Evolutionary conservation across 148 eudicot genomes (phyloP).

Genomic region (Pharnaceum exiguum): DNA sequence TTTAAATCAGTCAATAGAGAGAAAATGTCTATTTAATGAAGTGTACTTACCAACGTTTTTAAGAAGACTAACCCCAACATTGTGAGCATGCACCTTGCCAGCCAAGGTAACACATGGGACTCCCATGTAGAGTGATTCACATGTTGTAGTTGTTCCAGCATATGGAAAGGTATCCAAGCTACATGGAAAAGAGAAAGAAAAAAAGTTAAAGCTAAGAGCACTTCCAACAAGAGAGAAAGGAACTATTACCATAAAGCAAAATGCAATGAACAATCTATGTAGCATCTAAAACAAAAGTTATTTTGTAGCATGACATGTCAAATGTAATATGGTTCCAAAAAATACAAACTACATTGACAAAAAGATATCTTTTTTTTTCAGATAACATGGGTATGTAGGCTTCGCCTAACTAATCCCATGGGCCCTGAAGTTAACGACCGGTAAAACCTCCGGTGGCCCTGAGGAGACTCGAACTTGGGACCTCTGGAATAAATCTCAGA

Average conservation of each 20-base stretch:
- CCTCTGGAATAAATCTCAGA: too few relatives aligned
- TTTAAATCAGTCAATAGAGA: neutral
- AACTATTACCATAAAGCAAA: neutral
- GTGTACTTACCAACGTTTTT: conserved; percentile 73
- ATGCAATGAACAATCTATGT: neutral
- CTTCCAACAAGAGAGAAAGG: neutral
- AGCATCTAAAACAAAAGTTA: too few relatives aligned
- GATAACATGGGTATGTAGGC: too few relatives aligned
- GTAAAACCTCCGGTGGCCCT: too few relatives aligned
- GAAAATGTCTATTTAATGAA: neutral
- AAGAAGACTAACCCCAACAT: conserved; percentile 97
- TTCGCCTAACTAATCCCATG: too few relatives aligned
- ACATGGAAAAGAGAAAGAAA: conserved; percentile 19
- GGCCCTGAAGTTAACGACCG: too few relatives aligned
- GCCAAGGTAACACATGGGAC: conserved; percentile 96
- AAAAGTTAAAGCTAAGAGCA: neutral
- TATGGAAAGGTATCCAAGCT: conserved; percentile 99
- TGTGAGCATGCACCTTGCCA: conserved; percentile 95
- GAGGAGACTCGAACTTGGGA: too few relatives aligned
- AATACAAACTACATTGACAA: too few relatives aligned
- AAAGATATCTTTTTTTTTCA: too few relatives aligned
- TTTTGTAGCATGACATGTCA: too few relatives aligned
- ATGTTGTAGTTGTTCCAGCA: conserved; percentile 97
- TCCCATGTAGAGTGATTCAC: conserved; percentile 97
- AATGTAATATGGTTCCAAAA: too few relatives aligned